Conservation (phyloP, 2,329 filamentous ascomycete species). For the Aspergillus bombycis region DNA sequence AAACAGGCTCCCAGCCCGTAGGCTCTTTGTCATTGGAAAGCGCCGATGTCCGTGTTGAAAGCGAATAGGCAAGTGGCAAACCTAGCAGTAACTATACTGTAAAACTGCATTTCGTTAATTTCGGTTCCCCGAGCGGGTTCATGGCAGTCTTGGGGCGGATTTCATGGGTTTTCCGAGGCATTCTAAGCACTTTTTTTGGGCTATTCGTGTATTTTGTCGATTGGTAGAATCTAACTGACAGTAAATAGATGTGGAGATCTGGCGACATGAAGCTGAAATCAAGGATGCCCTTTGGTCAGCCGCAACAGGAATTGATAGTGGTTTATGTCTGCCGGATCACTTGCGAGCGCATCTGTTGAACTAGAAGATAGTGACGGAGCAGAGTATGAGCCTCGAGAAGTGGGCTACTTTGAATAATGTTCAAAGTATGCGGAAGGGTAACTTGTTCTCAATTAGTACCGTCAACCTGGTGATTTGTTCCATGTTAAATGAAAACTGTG, state of each 20-base stretch:
- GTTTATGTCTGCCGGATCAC: not conserved
- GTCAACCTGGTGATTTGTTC: not conserved
- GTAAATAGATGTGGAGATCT: constrained; percentile 1
- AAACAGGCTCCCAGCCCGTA: too few relatives aligned
- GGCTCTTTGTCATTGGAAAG: too few relatives aligned
- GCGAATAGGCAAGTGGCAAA: too few relatives aligned
- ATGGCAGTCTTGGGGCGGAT: too few relatives aligned
- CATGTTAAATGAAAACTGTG: constrained; percentile 5
- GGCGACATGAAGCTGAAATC: not conserved
- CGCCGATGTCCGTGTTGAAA: too few relatives aligned
- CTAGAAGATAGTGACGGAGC: not conserved
- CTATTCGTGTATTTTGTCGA: not conserved
- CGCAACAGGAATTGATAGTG: not conserved
- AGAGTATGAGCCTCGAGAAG: not conserved
- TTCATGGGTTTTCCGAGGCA: too few relatives aligned
- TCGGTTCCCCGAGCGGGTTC: too few relatives aligned
- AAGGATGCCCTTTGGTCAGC: constrained; percentile 4
- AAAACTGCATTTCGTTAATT: too few relatives aligned
- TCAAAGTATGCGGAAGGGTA: not conserved
- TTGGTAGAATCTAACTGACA: not conserved
- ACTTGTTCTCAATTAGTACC: not conserved
- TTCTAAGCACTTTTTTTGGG: constrained; percentile 1
- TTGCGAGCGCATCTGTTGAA: not conserved
- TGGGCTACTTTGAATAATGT: not conserved
- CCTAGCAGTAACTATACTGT: too few relatives aligned